Base-by-base conservation (phyloP, 2,329 filamentous ascomycete species). In the Fusarium albidum region DNA sequence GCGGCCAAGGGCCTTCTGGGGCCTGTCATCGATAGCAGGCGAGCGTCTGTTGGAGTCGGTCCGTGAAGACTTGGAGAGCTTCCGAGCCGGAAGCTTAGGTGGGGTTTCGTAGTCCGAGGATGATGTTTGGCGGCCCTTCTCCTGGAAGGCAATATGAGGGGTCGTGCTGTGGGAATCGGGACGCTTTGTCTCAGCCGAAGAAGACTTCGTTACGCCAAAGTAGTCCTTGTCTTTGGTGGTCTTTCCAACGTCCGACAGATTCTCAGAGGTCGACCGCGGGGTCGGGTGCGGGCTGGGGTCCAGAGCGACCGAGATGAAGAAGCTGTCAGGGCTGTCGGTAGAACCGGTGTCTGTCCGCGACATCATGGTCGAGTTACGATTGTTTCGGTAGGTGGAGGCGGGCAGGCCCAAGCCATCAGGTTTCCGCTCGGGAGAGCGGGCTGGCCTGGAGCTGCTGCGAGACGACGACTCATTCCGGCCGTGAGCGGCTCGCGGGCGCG, bases 91-190 rank as follows among this genome's bases (percentile, higher is more conserved):
- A 41, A 75, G 73, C 66, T 79, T 86, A 18, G 78, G 74, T 39
- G 82, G 77, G 2, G 80, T 76, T 31, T 81, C 82, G 26, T 84
- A 79, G 18, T 85, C 65, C 17, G 65, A 75, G 10, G 86, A 84
- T 1, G 86, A 87, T 14, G 67, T 27, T 39, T 73, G 69, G 3
- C 90, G 84, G 3, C 85, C 85, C 73, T 93, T 95, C 67, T 96
- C 91, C 71, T 96, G 92, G 70, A 92, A 96, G 17, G 92, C 90
- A 65, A 96, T 96, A 68, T 96, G 92, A n/a, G 92, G 91, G 13
- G 91, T 92, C 3, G 86, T 83, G 53, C 77, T 71, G 49, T 78
- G 76, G 2, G 81, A 82, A 35, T 82, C 81, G 13, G 67, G 68
- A 40, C 78, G 79, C 62, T 74, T 80, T 21, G 21, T 21, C 44